Evolutionary conservation across 805 yeast species (phyloP), one percentile per base, ranked within the genome.

Genomic region (Scheffersomyces stipitis): DNA sequence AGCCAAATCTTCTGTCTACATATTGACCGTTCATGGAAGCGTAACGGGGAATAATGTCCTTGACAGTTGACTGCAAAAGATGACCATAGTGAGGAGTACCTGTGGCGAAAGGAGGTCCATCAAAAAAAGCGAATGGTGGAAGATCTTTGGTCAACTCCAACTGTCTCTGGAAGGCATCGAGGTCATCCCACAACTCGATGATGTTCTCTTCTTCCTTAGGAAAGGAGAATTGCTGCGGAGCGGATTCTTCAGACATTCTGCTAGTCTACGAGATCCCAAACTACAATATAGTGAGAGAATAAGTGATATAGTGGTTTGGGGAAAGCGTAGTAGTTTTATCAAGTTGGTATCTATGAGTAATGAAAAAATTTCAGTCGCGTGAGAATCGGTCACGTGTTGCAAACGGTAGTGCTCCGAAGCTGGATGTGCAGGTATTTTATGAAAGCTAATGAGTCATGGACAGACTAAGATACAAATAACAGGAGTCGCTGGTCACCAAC

Each of bases 11-110:
- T 70, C 99, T 86, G 67, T 87, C 96, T 29, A 93, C 99, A 53
- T 84, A 87, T 64, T 80, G 83, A 15, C 99, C 99, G 52, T 86
- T 91, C 99, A 93, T 91, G 46, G 95, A 86, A 42, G 98, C 98
- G 59, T 88, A 93, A 60, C 99, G 80, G 38, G 99, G 99, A 38
- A 93, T 91, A 49, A 93, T 87, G 69, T 93, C 99, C 66, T 91
- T 93, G 56, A 90, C 87, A 40, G 99, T 93, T 27, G 98, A 93
- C 2, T 98, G 95, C 64, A 93, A 71, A 57, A 93, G 84, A 60
- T 93, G 99, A 46, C 99, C 99, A 62, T 93, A 95, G 64, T 93
- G 99, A 30, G 99, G 99, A 26, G 97, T 87, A 57, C 99, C 99
- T 2, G 99, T 93, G 40, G 99, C 99, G 66, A 93, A 93, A 51